Conservation (phyloP, 139 green algal genomes). For the Volvox africanus region DNA sequence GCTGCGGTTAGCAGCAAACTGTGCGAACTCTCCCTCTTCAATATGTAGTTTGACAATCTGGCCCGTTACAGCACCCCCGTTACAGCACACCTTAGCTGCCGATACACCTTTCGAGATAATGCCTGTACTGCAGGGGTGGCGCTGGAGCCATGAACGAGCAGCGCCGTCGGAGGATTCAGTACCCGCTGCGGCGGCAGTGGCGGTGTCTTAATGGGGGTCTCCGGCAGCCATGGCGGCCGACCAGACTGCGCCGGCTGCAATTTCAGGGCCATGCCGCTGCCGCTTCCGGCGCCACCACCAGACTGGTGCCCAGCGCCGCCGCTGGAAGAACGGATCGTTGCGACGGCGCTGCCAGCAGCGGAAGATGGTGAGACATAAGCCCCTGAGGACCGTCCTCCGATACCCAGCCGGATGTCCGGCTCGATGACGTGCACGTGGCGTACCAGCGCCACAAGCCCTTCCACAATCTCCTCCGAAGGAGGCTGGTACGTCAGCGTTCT, state of each 20-base stretch:
- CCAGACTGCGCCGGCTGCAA: slow-evolving; percentile 65
- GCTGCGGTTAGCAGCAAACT: no score
- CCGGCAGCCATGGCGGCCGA: slow-evolving; percentile 69
- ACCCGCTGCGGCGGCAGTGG: slow-evolving; percentile 39
- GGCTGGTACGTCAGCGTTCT: slow-evolving; percentile 70
- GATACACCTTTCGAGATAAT: slow-evolving; percentile 75
- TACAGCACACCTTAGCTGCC: slow-evolving; percentile 70
- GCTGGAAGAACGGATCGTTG: not conserved
- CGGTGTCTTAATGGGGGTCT: slow-evolving; percentile 53
- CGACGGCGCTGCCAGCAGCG: not conserved
- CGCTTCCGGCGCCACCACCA: not conserved
- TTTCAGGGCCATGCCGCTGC: not conserved
- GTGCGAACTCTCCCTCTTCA: no score
- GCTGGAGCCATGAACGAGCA: slow-evolving; percentile 14
- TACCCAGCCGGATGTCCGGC: not conserved
- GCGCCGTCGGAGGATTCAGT: slow-evolving; percentile 33
- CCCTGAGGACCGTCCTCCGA: not conserved
- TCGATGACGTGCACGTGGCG: slow-evolving; percentile 65
- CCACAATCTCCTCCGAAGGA: slow-evolving; percentile 75
- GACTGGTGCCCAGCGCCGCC: not conserved
- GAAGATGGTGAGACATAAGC: not conserved
- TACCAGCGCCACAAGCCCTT: slow-evolving; percentile 70
- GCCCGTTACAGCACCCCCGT: no score
- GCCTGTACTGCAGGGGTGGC: slow-evolving; percentile 67
- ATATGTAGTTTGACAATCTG: no score